phyloP scores from a whole-genome alignment of 352 stramenopile genomes.

The Pelagophyceae sp. region DNA sequence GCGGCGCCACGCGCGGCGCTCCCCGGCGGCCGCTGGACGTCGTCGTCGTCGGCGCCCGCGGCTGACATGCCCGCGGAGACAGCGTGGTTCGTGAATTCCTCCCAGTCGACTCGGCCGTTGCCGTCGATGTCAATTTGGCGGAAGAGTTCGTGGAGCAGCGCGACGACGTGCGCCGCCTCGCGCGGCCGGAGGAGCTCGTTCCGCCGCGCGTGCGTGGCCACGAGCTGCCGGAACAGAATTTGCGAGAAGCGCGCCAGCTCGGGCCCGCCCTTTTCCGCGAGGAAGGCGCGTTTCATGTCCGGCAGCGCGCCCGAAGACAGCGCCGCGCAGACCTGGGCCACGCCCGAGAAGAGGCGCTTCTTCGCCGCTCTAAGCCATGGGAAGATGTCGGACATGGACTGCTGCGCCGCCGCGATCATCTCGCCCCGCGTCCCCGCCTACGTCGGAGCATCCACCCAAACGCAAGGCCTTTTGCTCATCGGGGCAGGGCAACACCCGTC shows the following conservation, averaged over 20 bases:
- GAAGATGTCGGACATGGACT: background rate
- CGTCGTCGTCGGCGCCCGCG: background rate
- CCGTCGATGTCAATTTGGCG: conserved; percentile 59
- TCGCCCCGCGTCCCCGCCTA: no score
- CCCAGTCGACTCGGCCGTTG: conserved; percentile 60
- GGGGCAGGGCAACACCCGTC: no score
- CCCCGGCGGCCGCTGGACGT: background rate
- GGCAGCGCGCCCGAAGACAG: conserved; percentile 21
- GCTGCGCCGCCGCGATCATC: background rate
- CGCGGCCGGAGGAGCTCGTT: background rate
- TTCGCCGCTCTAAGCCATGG: conserved; percentile 14
- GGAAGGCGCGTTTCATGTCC: conserved; percentile 16
- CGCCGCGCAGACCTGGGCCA: conserved; percentile 18
- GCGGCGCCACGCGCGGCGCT: background rate
- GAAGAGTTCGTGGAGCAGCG: conserved; percentile 31
- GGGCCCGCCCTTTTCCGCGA: conserved; percentile 2
- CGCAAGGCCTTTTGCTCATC: no score
- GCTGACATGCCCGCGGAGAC: conserved; percentile 48
- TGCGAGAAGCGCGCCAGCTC: conserved; percentile 5
- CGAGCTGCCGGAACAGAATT: conserved; percentile 21
- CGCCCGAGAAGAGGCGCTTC: conserved; percentile 10
- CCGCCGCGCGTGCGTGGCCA: background rate
- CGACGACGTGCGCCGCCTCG: conserved; percentile 18
- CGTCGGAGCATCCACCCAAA: no score
- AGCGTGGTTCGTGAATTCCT: conserved; percentile 70